Percentiles rank a stretch among this genome's conserved stretches.
Conservation (phyloP, 2,329 filamentous ascomycete species). For the Byssothecium circinans region DNA sequence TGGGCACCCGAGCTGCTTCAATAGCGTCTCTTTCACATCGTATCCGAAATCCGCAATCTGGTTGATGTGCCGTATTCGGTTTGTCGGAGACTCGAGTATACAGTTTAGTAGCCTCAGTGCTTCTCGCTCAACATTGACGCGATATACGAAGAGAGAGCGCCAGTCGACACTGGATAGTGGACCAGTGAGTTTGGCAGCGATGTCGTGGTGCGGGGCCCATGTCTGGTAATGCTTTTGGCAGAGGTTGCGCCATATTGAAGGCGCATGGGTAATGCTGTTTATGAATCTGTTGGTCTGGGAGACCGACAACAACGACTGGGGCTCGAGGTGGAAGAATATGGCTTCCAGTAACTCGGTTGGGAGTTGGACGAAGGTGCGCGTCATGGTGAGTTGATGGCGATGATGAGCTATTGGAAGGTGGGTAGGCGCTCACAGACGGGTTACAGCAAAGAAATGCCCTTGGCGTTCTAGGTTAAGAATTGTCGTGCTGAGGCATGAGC, state of each 20-base stretch:
- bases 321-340: conserved; percentile 67
- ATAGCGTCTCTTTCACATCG: conserved; percentile 83
- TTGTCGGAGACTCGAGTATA: conserved; percentile 70
- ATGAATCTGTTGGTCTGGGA: conserved; percentile 66
- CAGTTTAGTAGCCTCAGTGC: conserved; percentile 57
- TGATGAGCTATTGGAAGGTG: background rate
- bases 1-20: conserved; percentile 63
- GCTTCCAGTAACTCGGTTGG: conserved; percentile 85
- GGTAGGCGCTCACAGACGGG: background rate
- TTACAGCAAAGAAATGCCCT: background rate
- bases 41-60: conserved; percentile 74
- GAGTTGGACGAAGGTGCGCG: conserved; percentile 46
- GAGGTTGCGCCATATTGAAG: conserved; percentile 77
- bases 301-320: conserved; percentile 54
- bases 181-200: conserved; percentile 39
- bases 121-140: conserved; percentile 36
- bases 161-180: conserved; percentile 66
- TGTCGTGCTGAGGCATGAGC: background rate
- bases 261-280: conserved; percentile 66
- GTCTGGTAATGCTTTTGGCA: conserved; percentile 70
- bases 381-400: conserved; percentile 13
- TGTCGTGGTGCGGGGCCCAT: conserved; percentile 63
- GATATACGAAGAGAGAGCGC: conserved; percentile 58
- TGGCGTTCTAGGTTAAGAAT: background rate
- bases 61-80: conserved; percentile 70